Conservation (phyloP, 2,329 filamentous ascomycete genomes). For the Ceratocystis alfenasii region DNA sequence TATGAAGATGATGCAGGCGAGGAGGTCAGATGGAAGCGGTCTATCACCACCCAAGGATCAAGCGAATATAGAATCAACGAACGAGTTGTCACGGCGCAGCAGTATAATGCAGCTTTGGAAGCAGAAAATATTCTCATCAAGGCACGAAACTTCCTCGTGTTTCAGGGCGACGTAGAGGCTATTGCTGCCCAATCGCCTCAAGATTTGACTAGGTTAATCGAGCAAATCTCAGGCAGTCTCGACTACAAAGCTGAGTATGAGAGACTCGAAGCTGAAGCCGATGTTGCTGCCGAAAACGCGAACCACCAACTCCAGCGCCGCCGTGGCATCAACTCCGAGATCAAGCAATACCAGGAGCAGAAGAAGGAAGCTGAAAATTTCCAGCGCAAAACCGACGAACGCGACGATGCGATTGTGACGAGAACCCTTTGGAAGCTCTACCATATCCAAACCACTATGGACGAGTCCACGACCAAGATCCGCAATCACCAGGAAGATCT, state of each 20-base stretch:
- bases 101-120: slow-evolving; percentile 89
- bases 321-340: slow-evolving; percentile 90
- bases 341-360: slow-evolving; percentile 94
- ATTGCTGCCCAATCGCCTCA: slow-evolving; percentile 92
- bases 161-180: slow-evolving; percentile 94
- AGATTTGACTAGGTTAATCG: slow-evolving; percentile 83
- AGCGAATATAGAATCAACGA: slow-evolving; percentile 98
- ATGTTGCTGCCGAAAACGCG: slow-evolving; percentile 79
- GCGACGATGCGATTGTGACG: slow-evolving; percentile 80
- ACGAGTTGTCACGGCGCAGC: slow-evolving; percentile 69
- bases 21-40: slow-evolving; percentile 90
- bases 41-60: slow-evolving; percentile 74
- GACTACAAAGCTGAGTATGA: slow-evolving; percentile 95
- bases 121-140: slow-evolving; percentile 95
- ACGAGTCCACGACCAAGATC: slow-evolving; percentile 81
- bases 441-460: slow-evolving; percentile 86
- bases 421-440: slow-evolving; percentile 96
- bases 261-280: slow-evolving; percentile 69
- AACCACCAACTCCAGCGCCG: slow-evolving; percentile 79
- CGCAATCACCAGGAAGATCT: slow-evolving; percentile 89
- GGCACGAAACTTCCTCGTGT: slow-evolving; percentile 93
- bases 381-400: slow-evolving; percentile 77
- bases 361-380: slow-evolving; percentile 93
- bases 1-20: slow-evolving; percentile 96
- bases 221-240: slow-evolving; percentile 92